phyloP scores from a whole-genome alignment of 768 basidiomycete genomes.

The Clitopilus passeckerianus region DNA sequence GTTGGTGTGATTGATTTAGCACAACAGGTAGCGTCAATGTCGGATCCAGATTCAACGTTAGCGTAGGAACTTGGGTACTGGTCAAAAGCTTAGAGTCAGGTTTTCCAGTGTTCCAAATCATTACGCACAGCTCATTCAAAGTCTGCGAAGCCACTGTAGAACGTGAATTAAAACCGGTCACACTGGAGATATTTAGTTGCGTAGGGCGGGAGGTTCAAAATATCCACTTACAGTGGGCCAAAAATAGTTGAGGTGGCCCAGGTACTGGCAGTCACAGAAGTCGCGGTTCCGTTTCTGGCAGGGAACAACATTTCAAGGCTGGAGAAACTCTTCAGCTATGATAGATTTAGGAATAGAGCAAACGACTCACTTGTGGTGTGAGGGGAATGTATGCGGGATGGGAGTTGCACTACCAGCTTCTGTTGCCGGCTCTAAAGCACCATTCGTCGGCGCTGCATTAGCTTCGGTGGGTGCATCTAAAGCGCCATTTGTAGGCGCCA shows the following conservation, averaged over 20 bases:
- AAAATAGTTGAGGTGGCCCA: slow-evolving; percentile 62
- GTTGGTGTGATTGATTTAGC: slow-evolving; percentile 33
- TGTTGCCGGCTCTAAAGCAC: too few relatives aligned
- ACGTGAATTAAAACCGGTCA: slow-evolving; percentile 2
- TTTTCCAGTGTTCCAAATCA: background rate
- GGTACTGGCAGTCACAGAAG: slow-evolving; percentile 13
- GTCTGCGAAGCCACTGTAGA: background rate
- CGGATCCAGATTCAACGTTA: slow-evolving; percentile 47
- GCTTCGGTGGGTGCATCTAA: background rate
- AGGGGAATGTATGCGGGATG: background rate
- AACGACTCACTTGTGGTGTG: slow-evolving; percentile 20
- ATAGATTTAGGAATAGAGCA: background rate
- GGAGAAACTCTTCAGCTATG: background rate
- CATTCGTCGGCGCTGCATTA: too few relatives aligned
- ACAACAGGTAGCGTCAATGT: slow-evolving; percentile 45
- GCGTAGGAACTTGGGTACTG: slow-evolving; percentile 22
- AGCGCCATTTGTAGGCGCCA: background rate
- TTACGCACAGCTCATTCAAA: slow-evolving; percentile 18
- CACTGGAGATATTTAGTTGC: background rate
- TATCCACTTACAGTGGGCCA: slow-evolving; percentile 50
- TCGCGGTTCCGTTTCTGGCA: slow-evolving; percentile 14
- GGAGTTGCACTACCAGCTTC: too few relatives aligned
- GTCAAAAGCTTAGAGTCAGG: background rate
- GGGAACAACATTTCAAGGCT: slow-evolving; percentile 45
- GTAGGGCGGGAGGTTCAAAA: slow-evolving; percentile 2